Evolutionary conservation across 2,329 filamentous ascomycete genomes (phyloP).

Genomic region (Ploettnerulaceae sp.): DNA sequence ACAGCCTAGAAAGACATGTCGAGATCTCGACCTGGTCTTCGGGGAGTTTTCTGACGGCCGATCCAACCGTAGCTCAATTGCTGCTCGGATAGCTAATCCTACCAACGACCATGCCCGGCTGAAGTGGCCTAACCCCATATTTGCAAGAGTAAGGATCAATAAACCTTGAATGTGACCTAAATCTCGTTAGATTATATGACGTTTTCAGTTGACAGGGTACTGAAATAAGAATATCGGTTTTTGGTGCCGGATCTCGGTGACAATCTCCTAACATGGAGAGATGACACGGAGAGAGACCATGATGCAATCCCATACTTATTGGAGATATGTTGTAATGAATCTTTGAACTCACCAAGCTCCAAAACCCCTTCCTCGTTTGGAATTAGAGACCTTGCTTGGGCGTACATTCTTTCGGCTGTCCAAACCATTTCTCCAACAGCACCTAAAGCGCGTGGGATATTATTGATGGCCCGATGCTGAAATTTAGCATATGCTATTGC

Average conservation of each 20-base stretch:
- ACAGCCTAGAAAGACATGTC: constrained; percentile 51
- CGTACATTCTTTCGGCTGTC: constrained; percentile 43
- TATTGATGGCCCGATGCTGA: constrained; percentile 38
- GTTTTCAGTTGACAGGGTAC: neutral
- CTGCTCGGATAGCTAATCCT: constrained; percentile 56
- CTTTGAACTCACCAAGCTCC: constrained; percentile 35
- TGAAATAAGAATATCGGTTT: neutral
- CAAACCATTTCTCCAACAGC: constrained; percentile 20
- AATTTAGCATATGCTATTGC: constrained; percentile 53
- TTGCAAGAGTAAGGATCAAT: constrained; percentile 56
- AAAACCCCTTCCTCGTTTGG: constrained; percentile 45
- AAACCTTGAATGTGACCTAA: constrained; percentile 49
- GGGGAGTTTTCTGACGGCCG: constrained; percentile 27
- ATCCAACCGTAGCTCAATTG: constrained; percentile 41
- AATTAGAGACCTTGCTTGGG: constrained; percentile 45
- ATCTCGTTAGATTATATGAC: neutral
- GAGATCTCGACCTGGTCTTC: constrained; percentile 30
- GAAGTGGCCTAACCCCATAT: constrained; percentile 54
- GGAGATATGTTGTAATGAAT: neutral
- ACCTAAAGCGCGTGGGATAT: constrained; percentile 27
- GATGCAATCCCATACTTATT: neutral
- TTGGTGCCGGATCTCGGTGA: neutral
- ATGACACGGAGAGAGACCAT: too few relatives aligned
- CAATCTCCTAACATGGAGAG: too few relatives aligned
- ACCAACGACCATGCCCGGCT: constrained; percentile 59